Conservation (phyloP, 2,329 filamentous ascomycete genomes). For the Rutstroemia sp. region DNA sequence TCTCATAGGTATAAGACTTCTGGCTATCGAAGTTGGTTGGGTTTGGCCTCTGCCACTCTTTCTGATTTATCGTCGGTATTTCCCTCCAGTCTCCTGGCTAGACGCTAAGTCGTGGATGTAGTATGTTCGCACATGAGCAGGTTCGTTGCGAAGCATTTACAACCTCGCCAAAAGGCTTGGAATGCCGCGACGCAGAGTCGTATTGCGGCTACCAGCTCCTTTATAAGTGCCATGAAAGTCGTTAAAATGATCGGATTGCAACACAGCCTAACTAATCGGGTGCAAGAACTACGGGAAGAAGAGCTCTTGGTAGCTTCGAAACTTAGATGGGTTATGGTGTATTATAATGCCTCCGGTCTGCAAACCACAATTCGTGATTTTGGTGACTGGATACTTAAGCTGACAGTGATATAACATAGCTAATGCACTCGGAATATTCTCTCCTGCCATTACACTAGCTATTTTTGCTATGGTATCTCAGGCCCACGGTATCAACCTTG, state of each 20-base stretch:
- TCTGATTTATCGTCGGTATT: conserved; percentile 35
- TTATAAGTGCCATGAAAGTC: conserved; percentile 33
- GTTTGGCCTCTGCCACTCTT: conserved; percentile 35
- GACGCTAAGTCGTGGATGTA: conserved; percentile 13
- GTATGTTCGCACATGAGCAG: conserved; percentile 37
- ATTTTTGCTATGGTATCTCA: conserved; percentile 14
- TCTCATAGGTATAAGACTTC: conserved; percentile 32
- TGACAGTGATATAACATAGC: conserved; percentile 14
- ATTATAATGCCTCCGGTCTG: conserved; percentile 36
- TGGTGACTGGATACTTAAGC: not conserved
- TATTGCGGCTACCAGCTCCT: conserved; percentile 30
- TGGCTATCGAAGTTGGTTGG: conserved; percentile 36
- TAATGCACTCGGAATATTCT: conserved; percentile 20
- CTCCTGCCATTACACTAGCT: conserved; percentile 19
- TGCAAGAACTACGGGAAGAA: conserved; percentile 8
- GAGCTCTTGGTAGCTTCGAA: conserved; percentile 29
- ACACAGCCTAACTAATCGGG: not conserved
- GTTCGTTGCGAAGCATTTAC: conserved; percentile 33
- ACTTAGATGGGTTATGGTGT: conserved; percentile 35
- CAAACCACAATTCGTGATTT: conserved; percentile 8
- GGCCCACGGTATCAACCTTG: not conserved
- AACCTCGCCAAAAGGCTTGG: conserved; percentile 33
- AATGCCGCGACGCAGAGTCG: conserved; percentile 36
- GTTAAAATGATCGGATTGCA: conserved; percentile 33
- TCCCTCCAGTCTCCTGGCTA: not conserved